Conservation (phyloP, 495 filamentous ascomycete species). For the Annulohypoxylon stygium region DNA sequence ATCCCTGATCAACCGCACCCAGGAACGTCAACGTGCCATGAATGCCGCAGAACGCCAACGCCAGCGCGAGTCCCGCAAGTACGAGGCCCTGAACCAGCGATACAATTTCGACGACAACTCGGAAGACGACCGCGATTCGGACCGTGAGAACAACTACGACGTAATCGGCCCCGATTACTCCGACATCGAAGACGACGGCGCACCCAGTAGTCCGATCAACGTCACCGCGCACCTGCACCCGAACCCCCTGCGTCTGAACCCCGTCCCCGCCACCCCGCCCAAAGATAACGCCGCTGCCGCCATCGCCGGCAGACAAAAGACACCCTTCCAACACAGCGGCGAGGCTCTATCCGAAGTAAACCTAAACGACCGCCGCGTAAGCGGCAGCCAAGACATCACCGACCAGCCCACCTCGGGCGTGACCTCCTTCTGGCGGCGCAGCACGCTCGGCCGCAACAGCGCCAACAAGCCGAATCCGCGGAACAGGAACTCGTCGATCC, state of each 20-base stretch:
- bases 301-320: constrained; percentile 33
- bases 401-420: constrained; percentile 41
- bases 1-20: constrained; percentile 65
- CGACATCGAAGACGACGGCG: constrained; percentile 44
- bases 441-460: constrained; percentile 47
- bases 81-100: constrained; percentile 60
- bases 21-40: constrained; percentile 56
- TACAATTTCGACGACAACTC: constrained; percentile 63
- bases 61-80: constrained; percentile 60
- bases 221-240: constrained; percentile 52
- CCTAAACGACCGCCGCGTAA: constrained; percentile 56
- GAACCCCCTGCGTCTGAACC: constrained; percentile 63
- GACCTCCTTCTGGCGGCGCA: constrained; percentile 43
- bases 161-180: constrained; percentile 37
- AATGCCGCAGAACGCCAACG: constrained; percentile 55
- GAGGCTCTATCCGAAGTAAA: constrained; percentile 59
- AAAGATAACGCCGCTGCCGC: constrained; percentile 4
- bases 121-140: constrained; percentile 53
- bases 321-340: constrained; percentile 45
- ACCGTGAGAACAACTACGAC: constrained; percentile 53
- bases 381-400: constrained; percentile 52
- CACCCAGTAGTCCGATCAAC: constrained; percentile 43
- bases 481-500: constrained; percentile 59
- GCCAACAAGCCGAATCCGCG: constrained; percentile 43
- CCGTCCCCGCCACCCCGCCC: constrained; percentile 35